These are phyloP conservation scores for Aulographum hederae DNA, from an alignment of 2,329 filamentous ascomycete species.

Conservation along the genomic window DNA sequence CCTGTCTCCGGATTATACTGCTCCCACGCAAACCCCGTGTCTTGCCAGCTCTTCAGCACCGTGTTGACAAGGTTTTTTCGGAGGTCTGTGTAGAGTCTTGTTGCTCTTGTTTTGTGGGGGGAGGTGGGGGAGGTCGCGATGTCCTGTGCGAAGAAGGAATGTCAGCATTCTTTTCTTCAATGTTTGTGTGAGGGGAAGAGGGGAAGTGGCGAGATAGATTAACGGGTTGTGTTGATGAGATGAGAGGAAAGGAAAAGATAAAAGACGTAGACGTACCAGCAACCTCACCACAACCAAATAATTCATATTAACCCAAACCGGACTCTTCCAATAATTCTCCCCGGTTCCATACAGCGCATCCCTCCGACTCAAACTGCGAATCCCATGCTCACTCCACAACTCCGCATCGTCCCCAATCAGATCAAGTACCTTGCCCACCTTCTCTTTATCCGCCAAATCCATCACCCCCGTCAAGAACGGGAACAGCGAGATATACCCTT, in stretches of 20 bases:
- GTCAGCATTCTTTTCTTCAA: not conserved
- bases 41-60: constrained; percentile 66
- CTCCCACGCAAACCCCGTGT: constrained; percentile 94
- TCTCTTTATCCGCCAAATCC: constrained; percentile 1
- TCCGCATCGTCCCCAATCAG: constrained; percentile 63
- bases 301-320: constrained; percentile 93
- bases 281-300: constrained; percentile 70
- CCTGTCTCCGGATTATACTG: constrained; percentile 89
- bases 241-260: not conserved
- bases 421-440: constrained; percentile 35
- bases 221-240: no score
- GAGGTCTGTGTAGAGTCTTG: constrained; percentile 54
- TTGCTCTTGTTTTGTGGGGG: constrained; percentile 48
- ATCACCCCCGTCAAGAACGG: constrained; percentile 6
- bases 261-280: constrained; percentile 35
- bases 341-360: constrained; percentile 65
- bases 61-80: constrained; percentile 72
- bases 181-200: no score
- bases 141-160: constrained; percentile 30
- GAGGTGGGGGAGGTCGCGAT: no score
- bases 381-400: constrained; percentile 68
- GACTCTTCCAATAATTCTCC: constrained; percentile 93
- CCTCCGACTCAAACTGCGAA: constrained; percentile 69
- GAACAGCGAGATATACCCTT: constrained; percentile 26
- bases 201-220: constrained; percentile 10